Evolutionary conservation across 1,139 yeast species (phyloP), one percentile per base, ranked within the genome.

Genomic region (Saccharomyces hybrid): DNA sequence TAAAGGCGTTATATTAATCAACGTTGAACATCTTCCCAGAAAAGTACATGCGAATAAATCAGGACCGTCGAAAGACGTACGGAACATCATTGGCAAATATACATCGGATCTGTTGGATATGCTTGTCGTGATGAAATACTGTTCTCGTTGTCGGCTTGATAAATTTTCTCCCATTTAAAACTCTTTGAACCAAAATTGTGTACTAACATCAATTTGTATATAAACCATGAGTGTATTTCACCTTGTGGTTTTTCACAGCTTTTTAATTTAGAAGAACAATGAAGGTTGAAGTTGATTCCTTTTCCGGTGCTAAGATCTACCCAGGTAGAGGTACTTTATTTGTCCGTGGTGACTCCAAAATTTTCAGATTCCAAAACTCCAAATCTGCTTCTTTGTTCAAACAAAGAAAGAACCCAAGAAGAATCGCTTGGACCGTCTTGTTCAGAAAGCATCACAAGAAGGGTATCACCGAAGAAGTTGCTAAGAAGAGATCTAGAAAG

Each of bases 391-490:
- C 98, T 76, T 86, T 93, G 74, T 93, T 93, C 95, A 85, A 86
- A 75, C 99, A 93, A 84, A 89, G 97, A 86, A 93, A 93, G 95
- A 93, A 93, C 91, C 99, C 99, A 81, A 90, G 99, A 86, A 88
- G 97, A 86, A 86, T 93, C 76, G 86, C 98, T 67, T 93, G 99
- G 99, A 93, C 99, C 69, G 97, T 91, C 74, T 85, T 93, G 73
- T 93, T 83, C 93, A 93, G 99, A 86, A 88, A 96, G 82, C 97
- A 91, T 82, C 98, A 93, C 96, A 90, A 89, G 88, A 93, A 93
- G 84, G 99, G 99, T 83, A 84, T 91, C 75, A 85, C 97, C 74
- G 99, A 93, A 84, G 99, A 93, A 82, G 86, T 88, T 69, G 72
- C 95, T 78, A 95, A 89, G 88, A 95, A 88, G 87, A 89, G 97